Evolutionary conservation across 169 alveolate species (phyloP).

Genomic region (Plasmodium vinckei): DNA sequence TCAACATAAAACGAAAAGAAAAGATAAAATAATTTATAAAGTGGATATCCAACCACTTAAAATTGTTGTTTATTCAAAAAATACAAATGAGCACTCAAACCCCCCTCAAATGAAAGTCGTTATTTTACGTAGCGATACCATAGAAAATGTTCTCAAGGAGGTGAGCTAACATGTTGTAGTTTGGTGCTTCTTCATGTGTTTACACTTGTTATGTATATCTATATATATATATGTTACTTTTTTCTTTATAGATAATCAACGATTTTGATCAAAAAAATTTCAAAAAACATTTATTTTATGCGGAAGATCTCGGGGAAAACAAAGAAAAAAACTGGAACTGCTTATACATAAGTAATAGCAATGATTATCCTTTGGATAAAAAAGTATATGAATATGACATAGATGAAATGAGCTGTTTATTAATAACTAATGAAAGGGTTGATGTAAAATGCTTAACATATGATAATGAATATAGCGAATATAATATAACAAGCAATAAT

Average conservation of each 20-base stretch:
- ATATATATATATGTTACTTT: background rate
- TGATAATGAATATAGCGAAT: conserved; percentile 8
- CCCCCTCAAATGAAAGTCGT: conserved; percentile 68
- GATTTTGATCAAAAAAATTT: conserved; percentile 12
- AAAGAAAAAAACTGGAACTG: conserved; percentile 51
- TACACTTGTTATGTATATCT: background rate
- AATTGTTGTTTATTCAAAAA: conserved; percentile 53
- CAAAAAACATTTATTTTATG: conserved; percentile 39
- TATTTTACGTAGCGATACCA: conserved; percentile 40
- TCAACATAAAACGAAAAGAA: conserved; percentile 20
- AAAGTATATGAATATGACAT: conserved; percentile 28
- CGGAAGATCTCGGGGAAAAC: conserved; percentile 16
- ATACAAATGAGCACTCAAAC: conserved; percentile 38
- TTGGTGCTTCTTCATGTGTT: background rate
- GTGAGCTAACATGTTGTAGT: background rate
- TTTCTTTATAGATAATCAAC: conserved; percentile 17
- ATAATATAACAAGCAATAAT: conserved; percentile 6
- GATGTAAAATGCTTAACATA: conserved; percentile 57
- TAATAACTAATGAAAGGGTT: conserved; percentile 41
- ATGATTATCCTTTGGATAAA: conserved; percentile 16
- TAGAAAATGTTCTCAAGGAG: conserved; percentile 49
- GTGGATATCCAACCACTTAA: conserved; percentile 63
- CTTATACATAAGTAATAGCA: conserved; percentile 13
- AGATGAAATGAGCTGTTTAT: conserved; percentile 34
- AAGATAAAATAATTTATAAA: conserved; percentile 29